Percentiles rank a stretch among this genome's conserved stretches.
Conservation (phyloP, 2,329 filamentous ascomycete genomes). For the Paramyrothecium sp. region DNA sequence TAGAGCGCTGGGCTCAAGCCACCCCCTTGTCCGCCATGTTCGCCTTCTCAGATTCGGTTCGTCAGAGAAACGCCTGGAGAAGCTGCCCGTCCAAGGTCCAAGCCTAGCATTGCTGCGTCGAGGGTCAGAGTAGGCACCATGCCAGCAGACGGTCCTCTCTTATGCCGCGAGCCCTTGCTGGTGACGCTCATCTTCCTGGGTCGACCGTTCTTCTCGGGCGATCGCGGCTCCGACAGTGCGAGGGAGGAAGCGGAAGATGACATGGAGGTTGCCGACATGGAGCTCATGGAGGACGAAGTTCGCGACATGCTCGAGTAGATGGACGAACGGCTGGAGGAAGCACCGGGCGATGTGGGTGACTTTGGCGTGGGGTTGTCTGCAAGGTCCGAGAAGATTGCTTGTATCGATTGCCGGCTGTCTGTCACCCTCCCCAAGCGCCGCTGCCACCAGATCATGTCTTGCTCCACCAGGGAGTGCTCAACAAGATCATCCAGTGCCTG, state of each 20-base stretch:
- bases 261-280: conserved; percentile 14
- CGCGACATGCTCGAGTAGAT: conserved; percentile 22
- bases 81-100: conserved; percentile 23
- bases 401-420: conserved; percentile 18
- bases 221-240: conserved; percentile 10
- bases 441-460: conserved; percentile 27
- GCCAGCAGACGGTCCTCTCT: conserved; percentile 17
- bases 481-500: conserved; percentile 21
- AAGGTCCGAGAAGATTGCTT: conserved; percentile 26
- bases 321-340: conserved; percentile 12
- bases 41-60: conserved; percentile 14
- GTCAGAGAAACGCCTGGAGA: conserved; percentile 24
- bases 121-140: conserved; percentile 10
- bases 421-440: conserved; percentile 19
- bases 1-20: too few relatives aligned
- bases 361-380: conserved; percentile 11
- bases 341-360: conserved; percentile 5
- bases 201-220: conserved; percentile 18
- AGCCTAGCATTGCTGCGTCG: conserved; percentile 20
- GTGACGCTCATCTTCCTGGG: conserved; percentile 27
- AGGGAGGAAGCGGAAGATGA: conserved; percentile 21
- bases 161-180: conserved; percentile 19
- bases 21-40: too few relatives aligned
- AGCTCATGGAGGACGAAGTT: conserved; percentile 22
- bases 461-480: conserved; percentile 18